A percentile compares a stretch with the other conserved stretches of the same genome.
Conservation (phyloP, 1,284 basidiomycete genomes). For the Thecaphora thlaspeos region DNA sequence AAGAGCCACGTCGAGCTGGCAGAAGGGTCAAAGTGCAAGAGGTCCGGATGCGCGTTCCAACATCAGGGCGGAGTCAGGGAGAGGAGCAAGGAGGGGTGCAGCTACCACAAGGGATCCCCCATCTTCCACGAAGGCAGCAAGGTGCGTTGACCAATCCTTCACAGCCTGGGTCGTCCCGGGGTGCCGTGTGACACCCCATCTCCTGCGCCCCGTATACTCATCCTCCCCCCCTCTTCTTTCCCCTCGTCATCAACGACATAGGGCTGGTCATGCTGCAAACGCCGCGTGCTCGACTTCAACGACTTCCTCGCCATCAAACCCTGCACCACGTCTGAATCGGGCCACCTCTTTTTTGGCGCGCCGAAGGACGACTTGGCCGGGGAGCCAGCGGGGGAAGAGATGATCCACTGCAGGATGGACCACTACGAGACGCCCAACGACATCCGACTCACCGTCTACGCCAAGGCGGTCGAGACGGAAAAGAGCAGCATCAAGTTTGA, state of each 20-base stretch:
- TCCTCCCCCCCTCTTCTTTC: no score
- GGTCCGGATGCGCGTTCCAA: slow-evolving; percentile 33
- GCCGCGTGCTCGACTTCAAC: slow-evolving; percentile 53
- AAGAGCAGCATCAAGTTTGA: slow-evolving; percentile 40
- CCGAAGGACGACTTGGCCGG: slow-evolving; percentile 9
- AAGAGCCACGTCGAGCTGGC: slow-evolving; percentile 16
- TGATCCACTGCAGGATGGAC: slow-evolving; percentile 48
- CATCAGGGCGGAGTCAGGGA: slow-evolving; percentile 27
- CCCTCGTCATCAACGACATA: neutral
- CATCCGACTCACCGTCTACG: slow-evolving; percentile 52
- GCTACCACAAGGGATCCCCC: slow-evolving; percentile 47
- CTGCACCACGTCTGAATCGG: slow-evolving; percentile 41
- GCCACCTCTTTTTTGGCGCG: slow-evolving; percentile 48
- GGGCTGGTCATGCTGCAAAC: slow-evolving; percentile 55
- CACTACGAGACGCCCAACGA: slow-evolving; percentile 56
- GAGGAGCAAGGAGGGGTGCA: slow-evolving; percentile 36
- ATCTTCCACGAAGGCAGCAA: slow-evolving; percentile 58
- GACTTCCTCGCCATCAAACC: slow-evolving; percentile 55
- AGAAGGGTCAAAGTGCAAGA: slow-evolving; percentile 34
- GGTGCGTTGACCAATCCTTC: neutral
- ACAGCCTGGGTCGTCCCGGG: no score
- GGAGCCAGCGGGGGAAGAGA: slow-evolving; percentile 4
- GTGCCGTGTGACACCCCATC: no score
- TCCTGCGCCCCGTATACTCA: no score
- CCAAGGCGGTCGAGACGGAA: slow-evolving; percentile 41